Base-by-base conservation (phyloP, 2,329 filamentous ascomycete species). In the Beauveria sp. region DNA sequence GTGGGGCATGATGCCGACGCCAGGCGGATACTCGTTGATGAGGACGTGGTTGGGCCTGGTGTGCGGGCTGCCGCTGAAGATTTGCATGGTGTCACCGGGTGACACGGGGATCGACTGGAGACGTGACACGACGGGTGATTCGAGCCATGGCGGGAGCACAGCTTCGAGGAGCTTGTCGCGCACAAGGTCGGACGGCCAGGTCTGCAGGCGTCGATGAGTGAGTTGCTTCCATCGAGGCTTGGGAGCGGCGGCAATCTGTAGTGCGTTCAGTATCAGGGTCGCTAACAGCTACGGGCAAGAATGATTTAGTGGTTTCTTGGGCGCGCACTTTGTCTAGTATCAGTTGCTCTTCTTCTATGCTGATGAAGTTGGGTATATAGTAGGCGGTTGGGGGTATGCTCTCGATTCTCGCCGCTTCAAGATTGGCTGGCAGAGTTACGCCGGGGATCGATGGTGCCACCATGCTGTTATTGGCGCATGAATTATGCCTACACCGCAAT, bases 1-100 rank as follows among this genome's bases (percentile, higher is more conserved):
- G 73, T 98, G 93, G 52, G 93, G 87, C 90, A 97, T 96, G 66
- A 98, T 98, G n/a, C 93, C 93, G 65, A 96, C 85, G 2, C 90
- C 91, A 0, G 90, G 86, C 1, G 81, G 81, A 73, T 98, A 99
- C 73, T 97, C 93, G 70, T 99, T 99, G 67, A 98, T 86, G 43
- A 98, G 80, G 51, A 96, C 91, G 75, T 98, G 95, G 68, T 98
- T 99, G 3, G 93, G 91, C 4, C 78, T 80, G 20, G 78, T 68
- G 70, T 98, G 93, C 5, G 90, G 90, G 56, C 92, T 90, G 22
- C 79, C 71, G 20, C 74, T 71, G 67, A 87, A 87, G 7, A 87
- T 72, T 67, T 83, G 74, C 3, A 18, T 16, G 14, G 58, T 51
- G 46, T 51, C 50, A n/a, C 62, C 53, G 22, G 20, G 60, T 58